These are phyloP conservation scores for Microglena sp. DNA, from an alignment of 139 green algal genomes.

Conservation along the genomic window DNA sequence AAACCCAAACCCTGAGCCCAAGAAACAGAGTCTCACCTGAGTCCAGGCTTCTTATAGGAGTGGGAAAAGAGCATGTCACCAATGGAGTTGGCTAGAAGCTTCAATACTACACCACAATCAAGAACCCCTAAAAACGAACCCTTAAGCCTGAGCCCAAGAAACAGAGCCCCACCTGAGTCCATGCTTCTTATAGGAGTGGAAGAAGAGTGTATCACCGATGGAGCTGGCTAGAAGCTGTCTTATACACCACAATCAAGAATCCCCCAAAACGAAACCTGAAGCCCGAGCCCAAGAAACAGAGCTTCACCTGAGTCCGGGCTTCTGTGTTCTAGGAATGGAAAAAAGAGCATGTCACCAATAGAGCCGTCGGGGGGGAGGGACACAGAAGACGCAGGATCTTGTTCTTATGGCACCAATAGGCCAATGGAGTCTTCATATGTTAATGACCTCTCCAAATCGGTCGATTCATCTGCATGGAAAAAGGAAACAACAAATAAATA, in stretches of 20 bases:
- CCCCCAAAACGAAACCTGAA: too few relatives aligned
- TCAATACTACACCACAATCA: too few relatives aligned
- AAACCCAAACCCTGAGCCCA: not conserved
- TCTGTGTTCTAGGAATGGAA: constrained; percentile 80
- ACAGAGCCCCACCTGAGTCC: constrained; percentile 1
- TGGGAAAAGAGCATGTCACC: constrained; percentile 99
- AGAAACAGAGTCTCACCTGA: not conserved
- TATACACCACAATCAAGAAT: too few relatives aligned
- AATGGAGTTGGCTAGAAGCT: too few relatives aligned
- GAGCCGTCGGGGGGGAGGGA: constrained; percentile 89
- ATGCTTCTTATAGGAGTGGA: constrained; percentile 62
- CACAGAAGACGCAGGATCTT: too few relatives aligned
- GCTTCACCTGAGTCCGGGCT: constrained; percentile 5
- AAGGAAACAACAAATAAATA: too few relatives aligned
- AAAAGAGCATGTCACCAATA: constrained; percentile 98
- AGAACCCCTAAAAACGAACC: too few relatives aligned
- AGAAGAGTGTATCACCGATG: constrained; percentile 98
- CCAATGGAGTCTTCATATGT: too few relatives aligned
- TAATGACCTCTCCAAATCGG: too few relatives aligned
- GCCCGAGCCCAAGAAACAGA: not conserved
- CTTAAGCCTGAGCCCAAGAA: not conserved
- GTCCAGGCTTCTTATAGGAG: constrained; percentile 25
- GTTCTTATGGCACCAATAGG: too few relatives aligned
- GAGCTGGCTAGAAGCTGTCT: too few relatives aligned
- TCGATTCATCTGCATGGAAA: too few relatives aligned